Conservation (phyloP, 345 rosid species). For the Bretschneidera sinensis region DNA sequence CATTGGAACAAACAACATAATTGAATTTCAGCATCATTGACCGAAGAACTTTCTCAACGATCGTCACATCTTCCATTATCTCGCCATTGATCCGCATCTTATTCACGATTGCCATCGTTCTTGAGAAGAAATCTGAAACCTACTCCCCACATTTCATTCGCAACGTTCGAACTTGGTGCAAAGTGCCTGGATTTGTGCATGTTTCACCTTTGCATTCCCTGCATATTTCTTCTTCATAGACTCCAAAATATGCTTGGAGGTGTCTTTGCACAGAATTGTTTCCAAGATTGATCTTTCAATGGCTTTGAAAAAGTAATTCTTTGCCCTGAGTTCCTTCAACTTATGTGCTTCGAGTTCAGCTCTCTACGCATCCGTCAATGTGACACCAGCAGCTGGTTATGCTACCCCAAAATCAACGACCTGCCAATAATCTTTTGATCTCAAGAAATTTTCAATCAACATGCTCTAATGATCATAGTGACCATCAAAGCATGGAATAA, state of each 20-base stretch:
- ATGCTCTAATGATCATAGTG: constrained; percentile 16
- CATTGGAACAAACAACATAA: too few species aligned
- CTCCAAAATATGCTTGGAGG: constrained; percentile 1
- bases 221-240: not conserved
- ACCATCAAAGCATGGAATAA: constrained; percentile 6
- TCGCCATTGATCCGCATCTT: constrained; percentile 10
- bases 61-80: not conserved
- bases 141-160: constrained; percentile 6
- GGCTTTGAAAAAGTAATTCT: constrained; percentile 7
- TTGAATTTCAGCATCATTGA: not conserved
- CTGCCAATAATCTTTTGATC: constrained; percentile 13
- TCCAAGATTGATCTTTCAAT: constrained; percentile 1
- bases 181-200: not conserved
- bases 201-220: not conserved
- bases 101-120: not conserved
- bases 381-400: not conserved
- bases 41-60: not conserved
- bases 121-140: too few species aligned
- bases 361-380: not conserved
- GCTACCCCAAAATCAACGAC: not conserved
- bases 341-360: not conserved
- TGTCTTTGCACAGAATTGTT: not conserved
- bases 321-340: not conserved
- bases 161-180: not conserved
- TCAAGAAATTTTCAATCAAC: constrained; percentile 13